Percentiles rank a stretch among this genome's conserved stretches.
Conservation (phyloP, 1,284 basidiomycete species). For the Tilletiopsis washingtonensis region DNA sequence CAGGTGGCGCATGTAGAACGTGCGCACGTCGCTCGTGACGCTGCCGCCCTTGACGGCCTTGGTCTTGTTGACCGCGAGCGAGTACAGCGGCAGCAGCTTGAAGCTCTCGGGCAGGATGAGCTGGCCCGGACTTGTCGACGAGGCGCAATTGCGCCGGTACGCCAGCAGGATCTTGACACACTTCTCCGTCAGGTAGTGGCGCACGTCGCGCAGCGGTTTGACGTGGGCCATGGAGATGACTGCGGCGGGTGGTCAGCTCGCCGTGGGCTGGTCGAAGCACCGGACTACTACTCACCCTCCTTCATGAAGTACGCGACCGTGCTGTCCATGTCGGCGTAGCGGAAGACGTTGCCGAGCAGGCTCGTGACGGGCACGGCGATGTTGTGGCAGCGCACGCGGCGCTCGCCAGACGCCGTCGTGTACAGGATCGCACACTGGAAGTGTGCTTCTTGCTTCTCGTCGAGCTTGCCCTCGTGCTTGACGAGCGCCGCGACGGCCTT, state of each 20-base stretch:
- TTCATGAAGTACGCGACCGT: conserved; percentile 68
- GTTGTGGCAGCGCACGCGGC: conserved; percentile 80
- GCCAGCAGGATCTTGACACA: conserved; percentile 76
- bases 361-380: conserved; percentile 71
- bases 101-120: conserved; percentile 90
- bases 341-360: conserved; percentile 83
- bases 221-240: conserved; percentile 62
- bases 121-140: conserved; percentile 71
- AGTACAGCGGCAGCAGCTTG: conserved; percentile 77
- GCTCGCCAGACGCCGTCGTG: conserved; percentile 68
- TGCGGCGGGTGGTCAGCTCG: too few species aligned
- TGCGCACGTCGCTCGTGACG: conserved; percentile 87
- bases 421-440: conserved; percentile 88
- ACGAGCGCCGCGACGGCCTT: conserved; percentile 65
- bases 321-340: conserved; percentile 84
- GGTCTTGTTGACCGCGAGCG: conserved; percentile 75
- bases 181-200: conserved; percentile 75
- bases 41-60: conserved; percentile 81
- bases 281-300: conserved; percentile 50
- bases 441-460: conserved; percentile 68
- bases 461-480: conserved; percentile 60
- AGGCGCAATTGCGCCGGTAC: conserved; percentile 84
- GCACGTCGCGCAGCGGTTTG: conserved; percentile 66
- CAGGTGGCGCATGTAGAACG: conserved; percentile 72
- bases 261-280: too few species aligned